Evolutionary conservation across 2,329 filamentous ascomycete species (phyloP).

Genomic region (Exophiala spinifera): DNA sequence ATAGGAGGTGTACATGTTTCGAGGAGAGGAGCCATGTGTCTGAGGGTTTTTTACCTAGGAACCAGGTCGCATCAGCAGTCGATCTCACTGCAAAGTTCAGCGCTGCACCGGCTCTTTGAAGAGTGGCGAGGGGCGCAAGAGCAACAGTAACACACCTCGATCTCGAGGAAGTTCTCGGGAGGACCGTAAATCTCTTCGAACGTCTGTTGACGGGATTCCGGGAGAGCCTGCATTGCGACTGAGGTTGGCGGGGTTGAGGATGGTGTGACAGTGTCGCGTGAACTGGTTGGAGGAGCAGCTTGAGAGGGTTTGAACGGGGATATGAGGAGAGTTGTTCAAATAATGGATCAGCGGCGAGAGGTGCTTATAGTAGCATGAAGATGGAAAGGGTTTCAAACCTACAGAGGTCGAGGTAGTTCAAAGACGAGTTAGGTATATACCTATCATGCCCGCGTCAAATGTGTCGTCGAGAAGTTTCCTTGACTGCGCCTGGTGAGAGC

Average conservation of each 20-base stretch:
- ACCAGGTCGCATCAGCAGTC: neutral
- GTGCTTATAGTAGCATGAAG: neutral
- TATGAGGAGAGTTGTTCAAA: too few species aligned
- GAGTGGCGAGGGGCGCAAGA: constrained; percentile 4
- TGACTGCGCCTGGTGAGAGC: neutral
- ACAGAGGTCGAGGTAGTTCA: too few species aligned
- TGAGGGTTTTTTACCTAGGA: constrained; percentile 82
- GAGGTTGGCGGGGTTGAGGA: constrained; percentile 24
- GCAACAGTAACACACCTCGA: constrained; percentile 55
- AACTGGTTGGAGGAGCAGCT: neutral
- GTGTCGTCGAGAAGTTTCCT: neutral
- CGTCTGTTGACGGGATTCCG: constrained; percentile 77
- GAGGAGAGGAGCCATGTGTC: constrained; percentile 82
- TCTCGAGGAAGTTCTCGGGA: constrained; percentile 97
- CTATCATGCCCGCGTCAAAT: too few species aligned
- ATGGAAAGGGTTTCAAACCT: too few species aligned
- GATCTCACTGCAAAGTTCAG: neutral
- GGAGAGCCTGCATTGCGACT: constrained; percentile 62
- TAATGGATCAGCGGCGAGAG: neutral
- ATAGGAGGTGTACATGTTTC: constrained; percentile 98
- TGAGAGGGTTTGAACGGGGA: neutral
- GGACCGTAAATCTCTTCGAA: constrained; percentile 99
- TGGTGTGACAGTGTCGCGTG: constrained; percentile 11
- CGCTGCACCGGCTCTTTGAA: neutral
- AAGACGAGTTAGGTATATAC: too few species aligned